A percentile compares a stretch with the other conserved stretches of the same genome.
phyloP scores from a whole-genome alignment of 2,329 filamentous ascomycete species.

The Aphanocladium album region DNA sequence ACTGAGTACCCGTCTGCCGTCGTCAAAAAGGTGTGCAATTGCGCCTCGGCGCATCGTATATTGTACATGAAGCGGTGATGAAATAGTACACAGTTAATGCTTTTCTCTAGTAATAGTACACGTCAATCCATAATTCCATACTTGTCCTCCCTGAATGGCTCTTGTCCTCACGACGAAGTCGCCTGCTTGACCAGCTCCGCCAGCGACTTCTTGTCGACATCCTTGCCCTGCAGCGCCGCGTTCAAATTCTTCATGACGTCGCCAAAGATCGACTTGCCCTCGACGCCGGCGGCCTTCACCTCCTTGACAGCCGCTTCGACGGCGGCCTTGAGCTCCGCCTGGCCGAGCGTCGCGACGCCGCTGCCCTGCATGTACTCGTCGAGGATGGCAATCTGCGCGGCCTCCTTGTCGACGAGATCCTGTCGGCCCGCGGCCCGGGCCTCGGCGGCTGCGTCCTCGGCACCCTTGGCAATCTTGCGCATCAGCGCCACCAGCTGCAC shows the following conservation, averaged over 20 bases:
- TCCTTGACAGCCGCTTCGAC: constrained; percentile 49
- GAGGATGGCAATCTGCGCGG: constrained; percentile 58
- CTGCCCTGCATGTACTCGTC: constrained; percentile 59
- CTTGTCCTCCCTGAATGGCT: too few species aligned
- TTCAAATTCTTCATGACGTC: constrained; percentile 59
- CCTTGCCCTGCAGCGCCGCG: constrained; percentile 54
- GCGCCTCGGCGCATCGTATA: background rate
- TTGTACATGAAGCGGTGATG: background rate
- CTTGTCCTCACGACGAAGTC: constrained; percentile 2
- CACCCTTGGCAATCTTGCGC: constrained; percentile 55
- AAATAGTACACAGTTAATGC: background rate
- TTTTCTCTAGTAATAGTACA: background rate
- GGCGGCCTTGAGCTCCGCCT: constrained; percentile 52
- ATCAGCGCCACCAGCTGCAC: constrained; percentile 64
- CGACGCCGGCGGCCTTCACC: constrained; percentile 41
- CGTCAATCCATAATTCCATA: background rate
- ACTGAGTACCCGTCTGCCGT: background rate
- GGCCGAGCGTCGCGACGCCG: constrained; percentile 52
- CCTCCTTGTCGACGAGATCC: constrained; percentile 68
- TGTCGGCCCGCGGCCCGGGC: constrained; percentile 49
- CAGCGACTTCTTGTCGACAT: constrained; percentile 58
- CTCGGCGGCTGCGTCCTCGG: constrained; percentile 11
- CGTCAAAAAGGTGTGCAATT: background rate
- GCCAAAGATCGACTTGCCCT: constrained; percentile 47
- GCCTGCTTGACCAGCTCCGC: constrained; percentile 55